phyloP scores from a whole-genome alignment of 441 rosid species.

The Arabidopsis hybrid region DNA sequence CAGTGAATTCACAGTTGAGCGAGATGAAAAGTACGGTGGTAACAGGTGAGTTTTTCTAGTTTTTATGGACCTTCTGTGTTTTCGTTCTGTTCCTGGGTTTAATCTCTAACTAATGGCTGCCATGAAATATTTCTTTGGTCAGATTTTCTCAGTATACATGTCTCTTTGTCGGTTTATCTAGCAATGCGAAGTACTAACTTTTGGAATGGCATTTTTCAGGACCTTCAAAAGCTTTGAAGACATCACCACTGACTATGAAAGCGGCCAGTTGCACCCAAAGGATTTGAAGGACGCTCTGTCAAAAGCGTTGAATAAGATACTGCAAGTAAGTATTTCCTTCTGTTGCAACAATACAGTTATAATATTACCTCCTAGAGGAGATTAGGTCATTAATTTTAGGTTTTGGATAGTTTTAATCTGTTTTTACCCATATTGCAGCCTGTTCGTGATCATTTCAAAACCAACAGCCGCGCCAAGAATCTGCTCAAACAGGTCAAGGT shows the following conservation, averaged over 20 bases:
- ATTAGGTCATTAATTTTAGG: neutral
- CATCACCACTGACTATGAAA: slow-evolving; percentile 66
- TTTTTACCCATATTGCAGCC: slow-evolving; percentile 56
- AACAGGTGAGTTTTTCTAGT: slow-evolving; percentile 1
- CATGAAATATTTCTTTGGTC: neutral
- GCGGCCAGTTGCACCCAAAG: slow-evolving; percentile 69
- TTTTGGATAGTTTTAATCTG: neutral
- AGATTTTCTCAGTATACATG: neutral
- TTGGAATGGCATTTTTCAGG: slow-evolving; percentile 44
- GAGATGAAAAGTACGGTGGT: slow-evolving; percentile 15
- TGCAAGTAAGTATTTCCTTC: slow-evolving; percentile 59
- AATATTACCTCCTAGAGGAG: neutral
- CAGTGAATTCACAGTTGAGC: slow-evolving; percentile 23
- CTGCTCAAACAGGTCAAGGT: slow-evolving; percentile 80
- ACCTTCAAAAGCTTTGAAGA: slow-evolving; percentile 65
- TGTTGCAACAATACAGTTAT: neutral
- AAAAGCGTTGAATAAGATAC: slow-evolving; percentile 70
- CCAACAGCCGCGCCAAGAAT: slow-evolving; percentile 67
- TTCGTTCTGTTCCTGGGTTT: neutral
- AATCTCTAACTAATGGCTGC: slow-evolving; percentile 1
- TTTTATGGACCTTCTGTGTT: neutral
- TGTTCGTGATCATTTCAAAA: slow-evolving; percentile 77
- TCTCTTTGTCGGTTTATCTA: neutral
- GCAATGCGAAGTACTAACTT: neutral
- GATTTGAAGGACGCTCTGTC: slow-evolving; percentile 77